Evolutionary conservation across 2,329 filamentous ascomycete species (phyloP), one percentile per base, ranked within the genome.

Genomic region (Penicillium olsonii): DNA sequence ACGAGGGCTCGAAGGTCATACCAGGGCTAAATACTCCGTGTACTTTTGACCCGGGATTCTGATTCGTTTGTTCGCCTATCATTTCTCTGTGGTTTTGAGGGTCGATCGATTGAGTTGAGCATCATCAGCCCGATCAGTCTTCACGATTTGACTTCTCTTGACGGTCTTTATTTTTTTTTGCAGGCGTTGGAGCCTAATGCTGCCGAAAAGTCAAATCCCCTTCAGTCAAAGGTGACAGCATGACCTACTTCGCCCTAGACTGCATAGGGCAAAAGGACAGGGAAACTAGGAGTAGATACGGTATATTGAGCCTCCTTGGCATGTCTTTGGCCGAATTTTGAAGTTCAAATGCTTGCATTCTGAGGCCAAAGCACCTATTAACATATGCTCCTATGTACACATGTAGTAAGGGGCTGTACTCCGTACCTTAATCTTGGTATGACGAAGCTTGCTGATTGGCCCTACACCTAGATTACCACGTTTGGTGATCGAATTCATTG

Each of bases 1-100:
- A 38, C 19, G 37, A 19, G 5, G 8, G 22, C 22, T 24, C 8
- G 4, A 24, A 24, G 22, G n/a, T n/a, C 14, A 29, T 29, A 31
- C 29, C 12, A n/a, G 12, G 29, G 7, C 7, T n/a, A 7, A 11
- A 31, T 31, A 29, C 26, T 12, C 10, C 26, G 9, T 35, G 24
- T 3, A 14, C 14, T 20, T 19, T 17, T 14, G 14, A 17, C 5
- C 14, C 15, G 9, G 4, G 29, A 20, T 34, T 37, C 41, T 40
- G n/a, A 56, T 56, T 56, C 41, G 54, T 33, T 41, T 15, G 17
- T 44, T 55, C 45, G 52, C 49, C 55, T 56, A 55, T 55, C 49
- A 43, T 43, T 37, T 43, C 39, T 35, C 41, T 31, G 19, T 44
- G 38, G 43, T 45, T 37, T 31, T 31, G 34, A 42, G 26, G 24